A percentile compares a stretch with the other conserved stretches of the same genome.
Conservation (phyloP, 345 rosid genomes). For the Barbarea vulgaris region DNA sequence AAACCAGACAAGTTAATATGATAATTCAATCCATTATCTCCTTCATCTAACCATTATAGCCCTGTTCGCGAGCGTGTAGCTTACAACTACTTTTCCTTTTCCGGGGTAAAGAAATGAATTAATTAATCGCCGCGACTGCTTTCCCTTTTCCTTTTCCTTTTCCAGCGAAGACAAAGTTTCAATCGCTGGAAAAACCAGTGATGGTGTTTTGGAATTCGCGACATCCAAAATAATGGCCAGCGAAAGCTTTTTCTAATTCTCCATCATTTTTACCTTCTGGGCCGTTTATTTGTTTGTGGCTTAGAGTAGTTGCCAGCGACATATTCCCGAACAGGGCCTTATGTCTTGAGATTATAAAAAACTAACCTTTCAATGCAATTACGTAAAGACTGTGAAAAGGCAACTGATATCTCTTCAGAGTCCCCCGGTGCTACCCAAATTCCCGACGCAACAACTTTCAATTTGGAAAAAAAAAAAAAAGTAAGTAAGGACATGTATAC, state of each 20-base stretch:
- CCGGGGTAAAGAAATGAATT: neutral
- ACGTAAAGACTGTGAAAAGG: slow-evolving; percentile 89
- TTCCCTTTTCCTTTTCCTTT: neutral
- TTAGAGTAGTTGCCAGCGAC: neutral
- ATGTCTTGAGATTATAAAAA: slow-evolving; percentile 27
- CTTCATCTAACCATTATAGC: slow-evolving; percentile 16
- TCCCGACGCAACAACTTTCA: slow-evolving; percentile 89
- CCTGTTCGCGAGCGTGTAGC: neutral
- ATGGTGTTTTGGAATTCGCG: neutral
- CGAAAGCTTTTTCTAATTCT: neutral
- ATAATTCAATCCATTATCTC: slow-evolving; percentile 8
- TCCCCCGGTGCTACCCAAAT: slow-evolving; percentile 98
- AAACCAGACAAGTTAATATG: slow-evolving; percentile 29
- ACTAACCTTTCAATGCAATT: slow-evolving; percentile 86
- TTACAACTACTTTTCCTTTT: neutral
- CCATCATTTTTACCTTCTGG: neutral
- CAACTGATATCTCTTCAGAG: slow-evolving; percentile 92
- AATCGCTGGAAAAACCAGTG: neutral
- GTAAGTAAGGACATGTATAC: slow-evolving; percentile 9
- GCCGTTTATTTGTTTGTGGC: neutral
- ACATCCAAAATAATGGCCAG: neutral
- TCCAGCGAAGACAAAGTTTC: neutral
- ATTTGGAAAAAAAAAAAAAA: slow-evolving; percentile 28
- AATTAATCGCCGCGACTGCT: neutral
- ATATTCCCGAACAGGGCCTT: neutral